Conservation (phyloP, 371 early-diverging fungal species). For the Haplosporangium sp. region DNA sequence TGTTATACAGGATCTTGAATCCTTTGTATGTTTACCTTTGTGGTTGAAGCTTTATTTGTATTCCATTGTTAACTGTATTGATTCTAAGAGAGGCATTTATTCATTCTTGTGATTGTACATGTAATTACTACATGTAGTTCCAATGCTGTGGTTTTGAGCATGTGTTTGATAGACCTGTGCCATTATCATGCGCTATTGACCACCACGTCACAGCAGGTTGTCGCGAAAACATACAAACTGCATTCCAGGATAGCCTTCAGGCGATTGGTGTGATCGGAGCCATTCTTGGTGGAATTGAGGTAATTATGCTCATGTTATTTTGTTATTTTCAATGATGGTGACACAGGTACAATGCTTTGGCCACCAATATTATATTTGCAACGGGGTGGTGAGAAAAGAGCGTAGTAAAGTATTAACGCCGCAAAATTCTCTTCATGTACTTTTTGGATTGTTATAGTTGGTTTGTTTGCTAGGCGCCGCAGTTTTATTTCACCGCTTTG, state of each 20-base stretch:
- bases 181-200: slow-evolving; percentile 49
- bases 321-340: neutral
- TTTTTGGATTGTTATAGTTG: slow-evolving; percentile 18
- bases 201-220: slow-evolving; percentile 39
- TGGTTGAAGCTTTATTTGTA: neutral
- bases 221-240: slow-evolving; percentile 49
- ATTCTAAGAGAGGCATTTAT: neutral
- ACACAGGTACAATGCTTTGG: neutral
- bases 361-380: neutral
- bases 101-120: neutral
- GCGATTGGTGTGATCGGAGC: slow-evolving; percentile 55
- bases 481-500: slow-evolving; percentile 49
- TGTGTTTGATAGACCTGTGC: slow-evolving; percentile 50
- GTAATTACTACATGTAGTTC: slow-evolving; percentile 22
- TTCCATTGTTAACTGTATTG: neutral
- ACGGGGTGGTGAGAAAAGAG: neutral
- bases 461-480: slow-evolving; percentile 50
- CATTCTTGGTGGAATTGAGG: slow-evolving; percentile 55
- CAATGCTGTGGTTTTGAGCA: slow-evolving; percentile 57
- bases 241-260: slow-evolving; percentile 56
- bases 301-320: slow-evolving; percentile 5
- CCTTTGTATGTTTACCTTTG: slow-evolving; percentile 37
- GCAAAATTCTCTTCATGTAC: neutral
- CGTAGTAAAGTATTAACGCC: neutral
- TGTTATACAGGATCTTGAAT: slow-evolving; percentile 48